Evolutionary conservation across 1,284 basidiomycete species (phyloP), one percentile per base, ranked within the genome.

Genomic region (Volvariella surrecta): DNA sequence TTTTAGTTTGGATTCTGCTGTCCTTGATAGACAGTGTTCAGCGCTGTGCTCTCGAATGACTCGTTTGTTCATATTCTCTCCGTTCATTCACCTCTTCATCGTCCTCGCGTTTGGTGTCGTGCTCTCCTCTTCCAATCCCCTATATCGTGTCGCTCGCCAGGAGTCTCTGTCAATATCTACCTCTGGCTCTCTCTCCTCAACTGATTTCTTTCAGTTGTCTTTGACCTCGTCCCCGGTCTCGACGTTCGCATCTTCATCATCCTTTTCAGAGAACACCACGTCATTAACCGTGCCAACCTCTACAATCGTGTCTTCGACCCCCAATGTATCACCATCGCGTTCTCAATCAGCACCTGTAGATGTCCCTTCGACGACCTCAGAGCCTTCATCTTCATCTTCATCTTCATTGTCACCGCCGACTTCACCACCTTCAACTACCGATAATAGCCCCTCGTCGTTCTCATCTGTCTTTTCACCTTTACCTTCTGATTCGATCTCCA

Each of bases 241-340:
- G 28, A 39, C 44, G 16, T 30, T 47, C 37, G 47, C 48, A 19
- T 21, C 47, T 30, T 46, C 44, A 42, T 34, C 37, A 20, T 31
- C 39, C 16, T 35, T 47, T 32, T 39, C 41, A 30, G 42, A 3
- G 13, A 44, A 44, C 24, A 42, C 39, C 32, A 40, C 28, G 31
- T 20, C 37, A 28, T 28, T 11, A 11, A 28, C 6, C 11, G 24
- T 28, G 24, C 11, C 24, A 28, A 28, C 24, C 34, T 35, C 18
- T n/a, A 35, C 34, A n/a, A 6, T n/a, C 34, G n/a, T 15, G 7
- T 35, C 18, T 35, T 35, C 13, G 7, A 8, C n/a, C 7, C n/a
- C 34, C 34, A 35, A 31, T 9, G 9, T 31, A 31, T 15, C 9
- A 15, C 30, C 9, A 31, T 9, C 30, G 30, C 30, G 30, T 9